Conservation (phyloP, 2,329 filamentous ascomycete genomes). For the Diplocarpon rosae region DNA sequence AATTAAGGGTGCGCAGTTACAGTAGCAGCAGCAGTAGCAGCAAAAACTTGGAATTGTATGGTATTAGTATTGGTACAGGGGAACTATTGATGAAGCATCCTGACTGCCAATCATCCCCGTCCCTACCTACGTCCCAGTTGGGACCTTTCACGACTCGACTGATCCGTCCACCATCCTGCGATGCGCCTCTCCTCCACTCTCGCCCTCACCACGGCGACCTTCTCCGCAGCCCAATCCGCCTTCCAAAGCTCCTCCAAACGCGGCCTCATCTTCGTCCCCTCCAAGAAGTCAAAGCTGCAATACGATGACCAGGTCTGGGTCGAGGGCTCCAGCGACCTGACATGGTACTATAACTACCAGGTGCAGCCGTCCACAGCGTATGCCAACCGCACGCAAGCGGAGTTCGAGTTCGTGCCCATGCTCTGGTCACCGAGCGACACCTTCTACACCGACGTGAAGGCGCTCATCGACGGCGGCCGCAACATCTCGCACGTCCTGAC, state of each 20-base stretch:
- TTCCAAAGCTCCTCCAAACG: conserved; percentile 44
- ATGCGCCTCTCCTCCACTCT: conserved; percentile 8
- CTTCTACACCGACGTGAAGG: conserved; percentile 50
- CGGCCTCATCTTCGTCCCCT: conserved; percentile 56
- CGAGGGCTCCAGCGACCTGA: conserved; percentile 44
- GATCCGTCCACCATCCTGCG: not conserved
- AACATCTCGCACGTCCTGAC: conserved; percentile 59
- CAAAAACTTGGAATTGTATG: too few relatives aligned
- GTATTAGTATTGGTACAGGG: too few relatives aligned
- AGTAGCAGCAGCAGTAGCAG: too few relatives aligned
- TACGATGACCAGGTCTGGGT: conserved; percentile 58
- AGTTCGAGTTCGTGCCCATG: conserved; percentile 71
- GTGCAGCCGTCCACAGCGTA: conserved; percentile 43
- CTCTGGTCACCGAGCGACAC: conserved; percentile 51
- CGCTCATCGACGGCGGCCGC: conserved; percentile 39
- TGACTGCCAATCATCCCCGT: too few relatives aligned
- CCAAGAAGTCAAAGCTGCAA: conserved; percentile 35
- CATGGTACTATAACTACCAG: conserved; percentile 81
- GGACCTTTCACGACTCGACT: too few relatives aligned
- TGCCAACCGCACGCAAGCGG: conserved; percentile 35
- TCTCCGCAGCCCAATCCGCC: conserved; percentile 4
- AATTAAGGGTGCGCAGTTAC: too few relatives aligned
- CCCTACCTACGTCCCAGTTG: too few relatives aligned
- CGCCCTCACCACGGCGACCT: conserved; percentile 7
- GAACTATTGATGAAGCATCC: too few relatives aligned